A percentile compares a stretch with the other conserved stretches of the same genome.
Conservation (phyloP, 2,329 filamentous ascomycete genomes). For the Fusarium clavum region DNA sequence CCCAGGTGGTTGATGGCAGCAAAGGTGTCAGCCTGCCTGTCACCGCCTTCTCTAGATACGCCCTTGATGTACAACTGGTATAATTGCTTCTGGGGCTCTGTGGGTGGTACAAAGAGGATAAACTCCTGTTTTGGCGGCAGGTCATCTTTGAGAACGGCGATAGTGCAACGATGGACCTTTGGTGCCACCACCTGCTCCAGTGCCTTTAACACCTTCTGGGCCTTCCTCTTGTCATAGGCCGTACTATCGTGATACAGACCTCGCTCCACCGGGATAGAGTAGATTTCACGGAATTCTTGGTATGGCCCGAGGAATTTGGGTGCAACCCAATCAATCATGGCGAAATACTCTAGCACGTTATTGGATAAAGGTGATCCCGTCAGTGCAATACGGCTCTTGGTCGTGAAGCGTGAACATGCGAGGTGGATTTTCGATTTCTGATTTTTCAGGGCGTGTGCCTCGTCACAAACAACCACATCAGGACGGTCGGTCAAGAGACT, state of each 20-base stretch:
- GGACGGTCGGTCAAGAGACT: conserved; percentile 69
- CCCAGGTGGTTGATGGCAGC: conserved; percentile 54
- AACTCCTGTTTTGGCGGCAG: conserved; percentile 85
- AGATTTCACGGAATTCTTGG: conserved; percentile 76
- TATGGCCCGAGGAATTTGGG: conserved; percentile 79
- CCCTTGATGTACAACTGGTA: conserved; percentile 65
- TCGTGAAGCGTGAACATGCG: conserved; percentile 69
- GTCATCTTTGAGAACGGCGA: conserved; percentile 70
- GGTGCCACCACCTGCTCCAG: conserved; percentile 79
- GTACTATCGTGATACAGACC: conserved; percentile 77
- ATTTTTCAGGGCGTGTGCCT: conserved; percentile 86
- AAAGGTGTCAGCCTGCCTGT: conserved; percentile 49
- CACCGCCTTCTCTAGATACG: conserved; percentile 7
- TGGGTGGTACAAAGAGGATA: conserved; percentile 79
- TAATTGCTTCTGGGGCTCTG: conserved; percentile 69
- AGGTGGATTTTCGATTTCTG: conserved; percentile 61
- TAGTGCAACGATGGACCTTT: conserved; percentile 81
- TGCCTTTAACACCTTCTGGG: conserved; percentile 74
- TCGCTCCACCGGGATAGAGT: conserved; percentile 76
- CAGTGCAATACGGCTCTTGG: conserved; percentile 80
- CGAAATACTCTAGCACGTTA: conserved; percentile 83
- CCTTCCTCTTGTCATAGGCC: conserved; percentile 64
- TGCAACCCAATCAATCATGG: conserved; percentile 90
- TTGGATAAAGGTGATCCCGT: conserved; percentile 91
- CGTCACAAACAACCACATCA: conserved; percentile 83